Base-by-base conservation (phyloP, 1,284 basidiomycete genomes). In the Ustilago hordei region DNA sequence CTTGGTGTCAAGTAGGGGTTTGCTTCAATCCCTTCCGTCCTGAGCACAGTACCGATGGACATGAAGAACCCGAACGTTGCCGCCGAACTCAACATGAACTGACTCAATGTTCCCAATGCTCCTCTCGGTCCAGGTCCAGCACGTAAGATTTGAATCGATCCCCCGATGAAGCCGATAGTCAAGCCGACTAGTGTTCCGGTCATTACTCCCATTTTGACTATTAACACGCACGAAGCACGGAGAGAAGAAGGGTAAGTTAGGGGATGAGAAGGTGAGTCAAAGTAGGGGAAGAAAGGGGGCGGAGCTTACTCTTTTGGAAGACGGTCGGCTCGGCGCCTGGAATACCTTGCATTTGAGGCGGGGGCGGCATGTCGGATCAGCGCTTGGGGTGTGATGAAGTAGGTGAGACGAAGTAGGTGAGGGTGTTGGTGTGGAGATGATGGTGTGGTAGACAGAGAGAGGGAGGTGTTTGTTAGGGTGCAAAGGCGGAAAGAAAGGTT, bases 1-100 rank as follows among this genome's bases (percentile, higher is more conserved):
- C 52, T 60, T 15, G 74, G 43, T 28, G 74, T 59, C 31, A 72
- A n/a, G 41, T 72, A 56, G 4, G 63, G 55, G 50, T 71, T 76
- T 8, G 41, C 59, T 36, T 76, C 74, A 13, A 76, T 41, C 0
- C 74, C 74, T 35, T 84, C 83, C 12, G 82, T 83, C 52, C 83
- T 74, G 31, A 84, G 65, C 13, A 84, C 83, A 11, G 82, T 80
- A 55, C 83, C 83, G 64, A 84, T 83, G 31, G 81, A 80, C 81
- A 83, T 84, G 74, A 83, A 81, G 70, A 81, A 84, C 35, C 83
- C 84, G 41, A 85, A 85, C 17, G 84, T 85, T 2, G 84, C 84
- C 3, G 74, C 84, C 2, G 80, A 82, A 15, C 80, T 81, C 8
- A 78, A 69, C 84, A 85, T 85, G 68, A 79, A 85, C 60, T 85